Evolutionary conservation across 495 filamentous ascomycete species (phyloP), one percentile per base, ranked within the genome.

Genomic region (Penicillium paxilli): DNA sequence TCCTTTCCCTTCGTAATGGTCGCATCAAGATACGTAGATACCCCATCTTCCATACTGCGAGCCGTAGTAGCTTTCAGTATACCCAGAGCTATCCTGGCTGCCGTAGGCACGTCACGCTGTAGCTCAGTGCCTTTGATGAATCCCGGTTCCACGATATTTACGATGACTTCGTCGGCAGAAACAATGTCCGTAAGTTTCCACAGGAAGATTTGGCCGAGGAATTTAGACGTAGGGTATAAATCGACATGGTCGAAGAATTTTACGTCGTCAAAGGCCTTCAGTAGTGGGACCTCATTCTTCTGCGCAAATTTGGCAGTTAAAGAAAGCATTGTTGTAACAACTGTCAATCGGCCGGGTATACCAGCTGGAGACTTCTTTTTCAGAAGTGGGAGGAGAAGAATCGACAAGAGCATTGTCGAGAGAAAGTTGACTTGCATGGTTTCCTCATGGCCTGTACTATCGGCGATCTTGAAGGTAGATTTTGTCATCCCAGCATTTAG

Each of bases 401-500:
- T 69, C 8, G 72, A 57, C 1, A 85, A 73, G 0, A 84, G 64
- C 7, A 69, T 51, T 0, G 75, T 83, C 6, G 74, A 76, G 9
- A 83, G 64, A 41, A 63, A 64, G 45, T 71, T 71, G 30, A 69
- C 62, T 40, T 68, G 67, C 5, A 73, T 50, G 24, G 32, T 62
- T 20, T 54, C 44, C 42, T 64, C 58, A 40, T 84, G 78, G 7
- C 76, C 77, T 5, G 80, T 83, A 5, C 32, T 51, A 0, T n/a
- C n/a, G n/a, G 57, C 35, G 0, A 45, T 58, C 4, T 59, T 49
- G 47, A 73, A 78, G 6, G 54, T 58, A 3, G 66, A 16, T 16
- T 66, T 66, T n/a, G 25, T 26, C 8, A 79, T 5, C 5, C 80
- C 83, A 8, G 80, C 80, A 58, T 85, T 85, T 35, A 83, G 73